Conservation (phyloP, 75 land plant species). For the Picea sitchensis region DNA sequence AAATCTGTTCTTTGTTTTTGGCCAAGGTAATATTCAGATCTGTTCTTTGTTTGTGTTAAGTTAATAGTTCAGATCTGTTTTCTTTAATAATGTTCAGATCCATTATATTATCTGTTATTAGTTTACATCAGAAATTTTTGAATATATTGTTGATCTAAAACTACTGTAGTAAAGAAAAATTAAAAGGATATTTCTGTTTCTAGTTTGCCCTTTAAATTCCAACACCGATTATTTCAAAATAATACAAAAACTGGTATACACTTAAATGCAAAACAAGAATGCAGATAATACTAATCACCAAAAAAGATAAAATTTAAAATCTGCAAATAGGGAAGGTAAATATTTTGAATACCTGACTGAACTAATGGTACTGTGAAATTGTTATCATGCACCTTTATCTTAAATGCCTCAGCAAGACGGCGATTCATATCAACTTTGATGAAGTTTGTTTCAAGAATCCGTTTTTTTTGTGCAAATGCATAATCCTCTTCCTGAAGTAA, state of each 20-base stretch:
- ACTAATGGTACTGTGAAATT: not conserved
- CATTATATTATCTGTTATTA: no score
- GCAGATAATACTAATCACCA: not conserved
- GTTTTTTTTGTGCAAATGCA: conserved; percentile 7
- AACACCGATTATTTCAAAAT: not conserved
- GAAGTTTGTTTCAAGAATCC: conserved; percentile 8
- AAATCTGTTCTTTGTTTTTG: no score
- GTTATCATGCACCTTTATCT: conserved; percentile 4
- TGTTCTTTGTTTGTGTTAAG: no score
- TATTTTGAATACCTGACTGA: conserved; percentile 6
- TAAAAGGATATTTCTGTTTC: no score
- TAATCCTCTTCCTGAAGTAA: conserved; percentile 36
- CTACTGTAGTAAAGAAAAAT: no score
- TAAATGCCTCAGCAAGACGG: conserved; percentile 25
- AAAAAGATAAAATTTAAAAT: not conserved
- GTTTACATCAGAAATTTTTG: no score
- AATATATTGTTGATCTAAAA: no score
- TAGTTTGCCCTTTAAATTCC: no score
- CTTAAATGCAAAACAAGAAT: not conserved
- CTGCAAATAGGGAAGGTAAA: not conserved
- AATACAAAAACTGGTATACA: not conserved
- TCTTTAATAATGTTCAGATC: no score
- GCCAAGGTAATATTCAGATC: no score
- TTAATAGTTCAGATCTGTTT: no score
- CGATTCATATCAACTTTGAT: conserved; percentile 26